Evolutionary conservation across 306 rosid genomes (phyloP).

Genomic region (Luffa acutangula): DNA sequence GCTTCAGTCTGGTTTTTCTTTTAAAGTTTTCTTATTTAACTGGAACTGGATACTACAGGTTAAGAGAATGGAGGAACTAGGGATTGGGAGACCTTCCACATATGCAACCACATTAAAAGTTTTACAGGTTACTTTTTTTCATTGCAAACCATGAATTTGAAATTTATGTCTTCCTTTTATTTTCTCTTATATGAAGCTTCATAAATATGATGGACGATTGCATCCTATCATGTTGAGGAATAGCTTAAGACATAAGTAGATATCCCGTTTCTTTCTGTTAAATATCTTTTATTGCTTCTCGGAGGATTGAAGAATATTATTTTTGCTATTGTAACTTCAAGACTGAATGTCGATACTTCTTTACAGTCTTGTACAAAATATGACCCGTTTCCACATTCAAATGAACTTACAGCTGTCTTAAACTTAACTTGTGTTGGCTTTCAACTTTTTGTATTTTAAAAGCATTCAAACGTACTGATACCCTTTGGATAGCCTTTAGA

Average conservation of each 20-base stretch:
- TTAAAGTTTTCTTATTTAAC: neutral
- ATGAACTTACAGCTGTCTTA: neutral
- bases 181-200: neutral
- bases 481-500: neutral
- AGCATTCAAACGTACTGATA: neutral
- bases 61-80: conserved; percentile 96
- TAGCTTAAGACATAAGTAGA: neutral
- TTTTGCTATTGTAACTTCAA: neutral
- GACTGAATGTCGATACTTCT: neutral
- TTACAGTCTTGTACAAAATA: neutral
- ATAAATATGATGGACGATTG: neutral
- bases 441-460: neutral
- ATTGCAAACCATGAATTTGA: conserved; percentile 1
- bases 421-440: neutral
- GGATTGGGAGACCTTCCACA: conserved; percentile 98
- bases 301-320: neutral
- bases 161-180: neutral
- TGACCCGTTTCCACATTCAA: neutral
- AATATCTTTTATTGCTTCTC: neutral
- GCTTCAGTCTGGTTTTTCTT: neutral
- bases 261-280: neutral
- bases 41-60: conserved; percentile 40
- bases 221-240: neutral
- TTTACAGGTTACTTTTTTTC: conserved; percentile 45
- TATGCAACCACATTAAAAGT: conserved; percentile 82